Evolutionary conservation across 140 eudicot species (phyloP).

Genomic region (Bidens hawaiensis): DNA sequence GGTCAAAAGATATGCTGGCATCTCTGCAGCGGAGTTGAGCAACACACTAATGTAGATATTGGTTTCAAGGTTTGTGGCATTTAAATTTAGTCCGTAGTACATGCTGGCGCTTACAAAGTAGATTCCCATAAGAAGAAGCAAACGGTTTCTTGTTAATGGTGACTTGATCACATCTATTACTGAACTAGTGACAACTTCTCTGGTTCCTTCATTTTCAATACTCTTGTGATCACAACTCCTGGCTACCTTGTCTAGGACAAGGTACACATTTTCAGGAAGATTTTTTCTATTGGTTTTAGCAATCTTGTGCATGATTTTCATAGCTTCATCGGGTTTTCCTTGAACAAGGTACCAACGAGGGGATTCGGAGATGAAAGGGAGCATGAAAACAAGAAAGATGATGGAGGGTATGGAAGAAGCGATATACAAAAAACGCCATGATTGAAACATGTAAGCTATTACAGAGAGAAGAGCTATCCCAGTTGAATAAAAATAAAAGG

Average conservation of each 20-base stretch:
- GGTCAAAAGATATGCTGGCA: conserved; percentile 73
- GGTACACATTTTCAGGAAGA: conserved; percentile 45
- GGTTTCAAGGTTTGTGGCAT: conserved; percentile 73
- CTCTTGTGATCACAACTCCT: not conserved
- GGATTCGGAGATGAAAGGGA: conserved; percentile 86
- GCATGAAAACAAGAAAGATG: conserved; percentile 45
- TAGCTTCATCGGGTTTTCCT: conserved; percentile 47
- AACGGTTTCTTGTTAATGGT: conserved; percentile 49
- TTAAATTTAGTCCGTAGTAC: conserved; percentile 76
- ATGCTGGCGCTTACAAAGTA: conserved; percentile 57
- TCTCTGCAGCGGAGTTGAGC: conserved; percentile 65
- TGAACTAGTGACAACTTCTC: conserved; percentile 38
- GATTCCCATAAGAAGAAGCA: conserved; percentile 51
- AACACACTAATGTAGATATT: conserved; percentile 64
- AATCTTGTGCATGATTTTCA: conserved; percentile 54
- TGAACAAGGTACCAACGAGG: conserved; percentile 84
- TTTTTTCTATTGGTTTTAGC: conserved; percentile 43
- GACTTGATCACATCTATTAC: conserved; percentile 56
- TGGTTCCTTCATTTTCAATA: conserved; percentile 12
- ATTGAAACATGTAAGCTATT: conserved; percentile 57
- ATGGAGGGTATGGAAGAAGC: conserved; percentile 76
- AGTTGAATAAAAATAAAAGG: conserved; percentile 80
- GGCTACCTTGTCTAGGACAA: conserved; percentile 53
- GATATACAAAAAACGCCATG: conserved; percentile 74
- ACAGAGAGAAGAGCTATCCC: conserved; percentile 78